These are phyloP conservation scores for Rhododendron kiyosumense DNA, from an alignment of 148 eudicot species.

Conservation along the genomic window DNA sequence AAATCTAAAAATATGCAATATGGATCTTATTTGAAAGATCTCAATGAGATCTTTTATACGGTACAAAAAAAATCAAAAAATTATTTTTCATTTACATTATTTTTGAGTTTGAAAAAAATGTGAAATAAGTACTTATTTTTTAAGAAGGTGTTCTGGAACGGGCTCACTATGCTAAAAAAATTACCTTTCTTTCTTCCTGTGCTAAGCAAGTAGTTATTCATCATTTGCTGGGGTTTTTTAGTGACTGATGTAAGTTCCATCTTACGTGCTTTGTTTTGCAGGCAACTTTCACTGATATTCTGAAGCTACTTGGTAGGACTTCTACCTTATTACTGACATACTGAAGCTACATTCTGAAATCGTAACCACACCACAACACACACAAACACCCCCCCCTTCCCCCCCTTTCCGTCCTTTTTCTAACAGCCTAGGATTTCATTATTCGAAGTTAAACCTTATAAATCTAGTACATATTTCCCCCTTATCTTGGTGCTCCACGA, in stretches of 20 bases:
- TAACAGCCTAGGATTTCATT: no score
- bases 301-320: slow-evolving; percentile 76
- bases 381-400: background rate
- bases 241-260: background rate
- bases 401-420: no score
- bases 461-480: background rate
- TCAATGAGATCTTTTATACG: no score
- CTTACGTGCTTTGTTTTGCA: slow-evolving; percentile 32
- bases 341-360: background rate
- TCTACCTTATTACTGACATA: background rate
- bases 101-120: no score
- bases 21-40: no score
- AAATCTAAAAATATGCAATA: no score
- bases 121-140: no score
- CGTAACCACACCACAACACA: background rate
- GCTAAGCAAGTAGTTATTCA: background rate
- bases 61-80: no score
- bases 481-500: background rate
- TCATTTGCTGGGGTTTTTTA: background rate
- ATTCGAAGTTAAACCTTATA: background rate
- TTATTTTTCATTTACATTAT: no score
- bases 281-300: slow-evolving; percentile 96
- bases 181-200: background rate
- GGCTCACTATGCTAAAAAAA: background rate
- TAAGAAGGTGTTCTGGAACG: no score